Conservation (phyloP, 306 rosid genomes). For the Prosopis cineraria region DNA sequence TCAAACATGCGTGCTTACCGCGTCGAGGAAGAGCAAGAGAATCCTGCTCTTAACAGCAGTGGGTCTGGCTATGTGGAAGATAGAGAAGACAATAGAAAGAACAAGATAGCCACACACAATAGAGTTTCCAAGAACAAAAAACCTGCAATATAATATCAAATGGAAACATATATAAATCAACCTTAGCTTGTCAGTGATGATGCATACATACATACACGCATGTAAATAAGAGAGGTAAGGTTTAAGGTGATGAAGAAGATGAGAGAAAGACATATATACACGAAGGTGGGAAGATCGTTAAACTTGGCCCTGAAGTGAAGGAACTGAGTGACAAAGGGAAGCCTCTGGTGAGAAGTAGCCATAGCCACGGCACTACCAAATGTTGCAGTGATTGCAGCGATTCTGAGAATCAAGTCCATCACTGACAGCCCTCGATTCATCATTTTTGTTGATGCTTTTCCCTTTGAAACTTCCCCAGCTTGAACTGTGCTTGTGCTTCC, state of each 20-base stretch:
- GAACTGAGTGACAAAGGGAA: conserved; percentile 47
- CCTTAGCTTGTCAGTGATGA: too few species aligned
- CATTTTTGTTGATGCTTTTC: conserved; percentile 21
- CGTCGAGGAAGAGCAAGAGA: conserved; percentile 52
- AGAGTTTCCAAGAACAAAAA: conserved; percentile 68
- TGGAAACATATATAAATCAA: too few species aligned
- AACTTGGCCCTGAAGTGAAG: conserved; percentile 49
- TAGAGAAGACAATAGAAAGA: conserved; percentile 53
- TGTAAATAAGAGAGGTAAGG: too few species aligned
- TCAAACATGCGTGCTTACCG: too few species aligned
- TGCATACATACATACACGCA: too few species aligned
- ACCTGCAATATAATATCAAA: conserved; percentile 57
- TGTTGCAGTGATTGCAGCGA: conserved; percentile 43
- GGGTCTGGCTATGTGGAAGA: conserved; percentile 55
- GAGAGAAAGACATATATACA: conserved; percentile 48
- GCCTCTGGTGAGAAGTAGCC: conserved; percentile 48
- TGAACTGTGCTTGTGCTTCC: conserved; percentile 23
- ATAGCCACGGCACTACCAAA: conserved; percentile 43
- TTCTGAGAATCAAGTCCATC: conserved; percentile 51
- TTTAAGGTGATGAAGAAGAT: too few species aligned
- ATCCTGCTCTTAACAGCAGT: conserved; percentile 47
- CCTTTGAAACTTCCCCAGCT: conserved; percentile 33
- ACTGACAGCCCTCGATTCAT: conserved; percentile 45
- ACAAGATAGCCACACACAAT: conserved; percentile 59
- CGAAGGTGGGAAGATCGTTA: conserved; percentile 57